Evolutionary conservation across 768 basidiomycete genomes (phyloP).

Genomic region (Kwoniella heveanensis): DNA sequence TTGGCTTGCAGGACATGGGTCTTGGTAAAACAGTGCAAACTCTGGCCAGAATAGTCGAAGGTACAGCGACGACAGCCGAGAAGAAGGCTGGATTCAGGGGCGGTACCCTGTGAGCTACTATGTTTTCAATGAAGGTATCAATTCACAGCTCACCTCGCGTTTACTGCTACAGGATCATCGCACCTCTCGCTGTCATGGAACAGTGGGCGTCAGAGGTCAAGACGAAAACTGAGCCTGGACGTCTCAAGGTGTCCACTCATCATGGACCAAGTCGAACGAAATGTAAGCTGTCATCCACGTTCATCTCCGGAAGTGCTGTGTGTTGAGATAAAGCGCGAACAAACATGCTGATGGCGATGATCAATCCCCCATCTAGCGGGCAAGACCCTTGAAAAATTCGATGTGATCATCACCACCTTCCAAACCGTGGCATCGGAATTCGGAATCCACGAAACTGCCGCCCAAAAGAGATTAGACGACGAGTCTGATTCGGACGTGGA

Average conservation of each 20-base stretch:
- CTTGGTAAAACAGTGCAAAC: constrained; percentile 77
- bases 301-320: neutral
- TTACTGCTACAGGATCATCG: constrained; percentile 67
- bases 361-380: constrained; percentile 41
- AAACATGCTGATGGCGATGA: neutral
- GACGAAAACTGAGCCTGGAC: constrained; percentile 65
- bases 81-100: constrained; percentile 66
- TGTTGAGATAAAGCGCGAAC: no score
- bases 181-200: constrained; percentile 79
- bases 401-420: constrained; percentile 74
- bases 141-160: constrained; percentile 4
- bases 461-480: constrained; percentile 58
- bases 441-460: constrained; percentile 59
- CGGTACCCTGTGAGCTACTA: constrained; percentile 56
- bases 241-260: constrained; percentile 74
- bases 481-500: constrained; percentile 58
- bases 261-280: constrained; percentile 76
- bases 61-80: constrained; percentile 70
- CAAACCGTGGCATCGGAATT: constrained; percentile 80
- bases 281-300: constrained; percentile 59
- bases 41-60: constrained; percentile 80
- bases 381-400: constrained; percentile 53
- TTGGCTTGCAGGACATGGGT: constrained; percentile 52
- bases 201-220: constrained; percentile 89
- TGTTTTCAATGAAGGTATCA: no score